Base-by-base conservation (phyloP, 2,329 filamentous ascomycete genomes). In the Beauveria caledonica region DNA sequence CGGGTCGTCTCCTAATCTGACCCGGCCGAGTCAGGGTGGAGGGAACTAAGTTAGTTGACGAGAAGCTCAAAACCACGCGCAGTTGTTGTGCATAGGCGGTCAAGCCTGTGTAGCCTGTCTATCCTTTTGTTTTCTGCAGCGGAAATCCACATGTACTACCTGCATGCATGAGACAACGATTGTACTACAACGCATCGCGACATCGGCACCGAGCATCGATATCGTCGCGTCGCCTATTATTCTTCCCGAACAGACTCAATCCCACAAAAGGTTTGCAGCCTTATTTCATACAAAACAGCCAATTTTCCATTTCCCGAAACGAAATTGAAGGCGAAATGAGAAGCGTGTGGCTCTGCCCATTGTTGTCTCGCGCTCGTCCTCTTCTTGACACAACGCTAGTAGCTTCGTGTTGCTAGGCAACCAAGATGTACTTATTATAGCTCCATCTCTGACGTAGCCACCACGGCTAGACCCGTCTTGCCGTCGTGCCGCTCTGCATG, bases 401-500 rank as follows among this genome's bases (percentile, higher is more conserved):
- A 8, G 4, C n/a, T 13, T 3, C 10, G 5, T n/a, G 56, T 58
- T 58, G 56, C 56, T 25, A 4, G 36, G 56, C 56, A 58, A 58
- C 56, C 36, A 23, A n/a, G 19, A 2, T 8, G 29, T 15, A 27
- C n/a, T 40, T 60, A n/a, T n/a, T n/a, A n/a, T n/a, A 53, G 57
- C 19, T 11, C 25, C 48, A 53, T 60, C 36, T 58, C 17, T 44
- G 46, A 49, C 49, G 49, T 21, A 46, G 57, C 49, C 57, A 60
- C 39, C 42, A 44, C 57, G 57, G 57, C 42, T 60, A 23, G 40
- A 60, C 57, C 57, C 57, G 57, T 53, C 40, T 48, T 60, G 49
- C 57, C 57, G 57, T 53, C 40, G 46, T 60, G 49, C 48, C 57
- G 39, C 46, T 42, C 36, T 23, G 23, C 29, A 23, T 51, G 45